phyloP scores from a whole-genome alignment of 202 grass and related monocot species.

The Bolboschoenoplectus hybrid region DNA sequence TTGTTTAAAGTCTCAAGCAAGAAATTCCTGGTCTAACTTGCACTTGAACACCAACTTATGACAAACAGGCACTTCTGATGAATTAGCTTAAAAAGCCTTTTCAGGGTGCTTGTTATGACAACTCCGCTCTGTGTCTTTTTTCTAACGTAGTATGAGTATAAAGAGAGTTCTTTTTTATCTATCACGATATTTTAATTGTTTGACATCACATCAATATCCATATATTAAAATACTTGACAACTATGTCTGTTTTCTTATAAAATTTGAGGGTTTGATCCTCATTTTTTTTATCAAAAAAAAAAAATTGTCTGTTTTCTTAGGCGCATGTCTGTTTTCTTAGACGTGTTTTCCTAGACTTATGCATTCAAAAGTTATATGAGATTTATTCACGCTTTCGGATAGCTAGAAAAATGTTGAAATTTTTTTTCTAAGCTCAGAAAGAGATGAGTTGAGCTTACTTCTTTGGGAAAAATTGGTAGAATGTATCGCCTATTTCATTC shows the following conservation, averaged over 20 bases:
- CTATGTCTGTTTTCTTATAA: background rate
- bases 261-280: too few species aligned
- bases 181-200: background rate
- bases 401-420: background rate
- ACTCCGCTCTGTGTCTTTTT: background rate
- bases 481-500: too few species aligned
- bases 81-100: background rate
- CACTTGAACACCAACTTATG: background rate
- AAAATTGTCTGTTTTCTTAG: too few species aligned
- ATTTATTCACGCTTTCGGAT: background rate
- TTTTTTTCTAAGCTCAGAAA: background rate
- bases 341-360: background rate
- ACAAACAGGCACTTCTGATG: background rate
- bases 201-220: background rate
- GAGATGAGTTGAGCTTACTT: background rate
- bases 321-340: background rate
- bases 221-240: background rate
- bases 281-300: too few species aligned
- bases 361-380: background rate
- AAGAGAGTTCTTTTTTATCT: background rate
- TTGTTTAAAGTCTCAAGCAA: background rate
- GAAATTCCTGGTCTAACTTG: background rate
- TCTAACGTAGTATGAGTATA: background rate
- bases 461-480: too few species aligned
- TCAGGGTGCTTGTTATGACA: conserved; percentile 9